Conservation (phyloP, 371 early-diverging fungal species). For the Apophysomyces trapeziformis region DNA sequence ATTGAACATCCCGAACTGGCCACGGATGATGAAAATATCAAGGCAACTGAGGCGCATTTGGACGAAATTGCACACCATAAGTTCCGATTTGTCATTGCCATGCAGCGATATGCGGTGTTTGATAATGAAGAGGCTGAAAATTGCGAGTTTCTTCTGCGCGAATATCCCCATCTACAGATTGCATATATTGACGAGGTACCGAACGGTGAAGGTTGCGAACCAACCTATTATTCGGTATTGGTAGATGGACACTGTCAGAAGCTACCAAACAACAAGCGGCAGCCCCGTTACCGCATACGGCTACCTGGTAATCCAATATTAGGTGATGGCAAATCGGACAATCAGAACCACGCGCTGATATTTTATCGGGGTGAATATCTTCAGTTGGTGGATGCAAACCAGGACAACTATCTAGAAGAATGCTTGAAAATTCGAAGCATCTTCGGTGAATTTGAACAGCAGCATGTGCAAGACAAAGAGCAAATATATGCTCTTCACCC, state of each 20-base stretch:
- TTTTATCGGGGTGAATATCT: slow-evolving; percentile 88
- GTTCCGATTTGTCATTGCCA: slow-evolving; percentile 86
- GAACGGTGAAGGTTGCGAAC: slow-evolving; percentile 49
- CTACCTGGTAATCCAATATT: slow-evolving; percentile 91
- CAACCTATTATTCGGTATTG: slow-evolving; percentile 73
- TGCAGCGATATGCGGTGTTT: slow-evolving; percentile 87
- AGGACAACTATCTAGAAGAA: slow-evolving; percentile 92
- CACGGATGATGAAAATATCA: slow-evolving; percentile 56
- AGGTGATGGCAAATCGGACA: slow-evolving; percentile 93
- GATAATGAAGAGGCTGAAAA: slow-evolving; percentile 79
- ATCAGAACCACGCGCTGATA: slow-evolving; percentile 88
- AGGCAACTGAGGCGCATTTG: slow-evolving; percentile 59
- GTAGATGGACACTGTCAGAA: slow-evolving; percentile 80
- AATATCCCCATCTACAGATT: slow-evolving; percentile 83
- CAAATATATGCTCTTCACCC: slow-evolving; percentile 32
- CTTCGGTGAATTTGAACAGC: slow-evolving; percentile 87
- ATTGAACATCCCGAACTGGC: slow-evolving; percentile 84
- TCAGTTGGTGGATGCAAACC: slow-evolving; percentile 93
- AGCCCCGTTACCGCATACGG: slow-evolving; percentile 76
- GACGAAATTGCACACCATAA: slow-evolving; percentile 76
- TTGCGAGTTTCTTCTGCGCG: slow-evolving; percentile 76
- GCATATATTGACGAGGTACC: slow-evolving; percentile 76
- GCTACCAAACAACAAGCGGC: slow-evolving; percentile 66
- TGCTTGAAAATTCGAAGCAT: slow-evolving; percentile 89
- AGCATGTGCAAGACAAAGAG: slow-evolving; percentile 44